Evolutionary conservation across 2,329 filamentous ascomycete genomes (phyloP).

Genomic region (Aureobasidium vineae): DNA sequence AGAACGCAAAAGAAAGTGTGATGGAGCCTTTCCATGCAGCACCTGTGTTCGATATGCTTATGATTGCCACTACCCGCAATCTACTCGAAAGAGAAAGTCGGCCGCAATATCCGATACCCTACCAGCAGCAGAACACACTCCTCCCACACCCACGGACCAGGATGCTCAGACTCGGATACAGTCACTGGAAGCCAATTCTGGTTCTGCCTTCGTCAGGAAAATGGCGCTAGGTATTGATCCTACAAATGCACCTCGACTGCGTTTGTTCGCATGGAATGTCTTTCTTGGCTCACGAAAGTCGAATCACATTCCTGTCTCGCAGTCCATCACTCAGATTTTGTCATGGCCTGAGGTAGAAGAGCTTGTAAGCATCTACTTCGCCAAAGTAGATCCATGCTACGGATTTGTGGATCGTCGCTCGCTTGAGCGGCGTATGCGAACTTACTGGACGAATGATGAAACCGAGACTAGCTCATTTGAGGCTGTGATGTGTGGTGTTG

Average conservation of each 20-base stretch:
- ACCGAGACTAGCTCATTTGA: slow-evolving; percentile 41
- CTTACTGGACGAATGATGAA: slow-evolving; percentile 39
- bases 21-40: slow-evolving; percentile 53
- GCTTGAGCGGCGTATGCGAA: slow-evolving; percentile 36
- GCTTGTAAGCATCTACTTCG: slow-evolving; percentile 52
- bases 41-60: slow-evolving; percentile 56
- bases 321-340: slow-evolving; percentile 49
- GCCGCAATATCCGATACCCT: slow-evolving; percentile 28
- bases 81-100: slow-evolving; percentile 38
- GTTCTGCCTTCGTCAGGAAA: slow-evolving; percentile 55
- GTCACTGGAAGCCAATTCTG: slow-evolving; percentile 58
- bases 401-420: slow-evolving; percentile 48
- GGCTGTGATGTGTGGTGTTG: slow-evolving; percentile 55
- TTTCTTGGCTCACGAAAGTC: slow-evolving; percentile 36
- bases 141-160: slow-evolving; percentile 8
- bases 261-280: slow-evolving; percentile 59
- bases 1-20: slow-evolving; percentile 57
- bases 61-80: slow-evolving; percentile 50
- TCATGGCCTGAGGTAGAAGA: slow-evolving; percentile 50
- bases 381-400: slow-evolving; percentile 55
- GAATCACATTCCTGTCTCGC: slow-evolving; percentile 31
- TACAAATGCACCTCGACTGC: slow-evolving; percentile 53
- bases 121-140: slow-evolving; percentile 16
- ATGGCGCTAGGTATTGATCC: slow-evolving; percentile 56
- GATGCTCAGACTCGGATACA: slow-evolving; percentile 32